A percentile compares a stretch with the other conserved stretches of the same genome.
Evolutionary conservation across 192 early-diverging fungal species (phyloP).

Genomic region (Radiomyces spectabilis): DNA sequence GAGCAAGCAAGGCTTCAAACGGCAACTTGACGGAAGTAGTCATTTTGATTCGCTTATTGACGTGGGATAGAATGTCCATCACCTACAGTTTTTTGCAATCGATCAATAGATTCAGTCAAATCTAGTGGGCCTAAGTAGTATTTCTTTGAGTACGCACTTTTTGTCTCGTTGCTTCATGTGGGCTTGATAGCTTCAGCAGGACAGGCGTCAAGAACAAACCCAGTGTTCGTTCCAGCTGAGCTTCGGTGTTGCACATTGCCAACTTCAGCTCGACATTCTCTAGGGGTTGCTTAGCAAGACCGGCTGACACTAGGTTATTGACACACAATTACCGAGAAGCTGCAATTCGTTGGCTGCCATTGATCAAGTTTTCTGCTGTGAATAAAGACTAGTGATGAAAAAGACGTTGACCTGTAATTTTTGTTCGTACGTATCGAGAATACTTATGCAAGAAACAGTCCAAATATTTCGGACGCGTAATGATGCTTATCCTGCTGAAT

Average conservation of each 20-base stretch:
- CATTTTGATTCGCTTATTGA: constrained; percentile 77
- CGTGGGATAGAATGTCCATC: constrained; percentile 69
- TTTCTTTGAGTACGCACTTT: constrained; percentile 26
- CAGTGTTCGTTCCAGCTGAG: constrained; percentile 54
- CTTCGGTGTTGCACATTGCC: constrained; percentile 62
- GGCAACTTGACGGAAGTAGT: constrained; percentile 56
- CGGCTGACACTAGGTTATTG: background rate
- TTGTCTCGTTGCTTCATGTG: constrained; percentile 29
- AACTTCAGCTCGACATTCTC: constrained; percentile 75
- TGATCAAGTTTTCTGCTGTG: no score
- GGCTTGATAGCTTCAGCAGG: constrained; percentile 56
- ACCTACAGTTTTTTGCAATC: constrained; percentile 35
- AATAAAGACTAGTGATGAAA: no score
- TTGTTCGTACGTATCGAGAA: no score
- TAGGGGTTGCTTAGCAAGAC: constrained; percentile 5
- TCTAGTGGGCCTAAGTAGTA: background rate
- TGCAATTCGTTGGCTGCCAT: constrained; percentile 20
- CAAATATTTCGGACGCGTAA: no score
- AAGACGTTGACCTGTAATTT: no score
- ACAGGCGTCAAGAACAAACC: constrained; percentile 60
- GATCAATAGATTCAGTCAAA: background rate
- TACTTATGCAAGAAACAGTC: no score
- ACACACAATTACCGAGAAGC: constrained; percentile 16
- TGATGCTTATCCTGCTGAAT: no score
- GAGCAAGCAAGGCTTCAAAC: constrained; percentile 48